A percentile compares a stretch with the other conserved stretches of the same genome.
Evolutionary conservation across 176 grass and related monocot genomes (phyloP).

Genomic region (Miscanthus lutarioriparius): DNA sequence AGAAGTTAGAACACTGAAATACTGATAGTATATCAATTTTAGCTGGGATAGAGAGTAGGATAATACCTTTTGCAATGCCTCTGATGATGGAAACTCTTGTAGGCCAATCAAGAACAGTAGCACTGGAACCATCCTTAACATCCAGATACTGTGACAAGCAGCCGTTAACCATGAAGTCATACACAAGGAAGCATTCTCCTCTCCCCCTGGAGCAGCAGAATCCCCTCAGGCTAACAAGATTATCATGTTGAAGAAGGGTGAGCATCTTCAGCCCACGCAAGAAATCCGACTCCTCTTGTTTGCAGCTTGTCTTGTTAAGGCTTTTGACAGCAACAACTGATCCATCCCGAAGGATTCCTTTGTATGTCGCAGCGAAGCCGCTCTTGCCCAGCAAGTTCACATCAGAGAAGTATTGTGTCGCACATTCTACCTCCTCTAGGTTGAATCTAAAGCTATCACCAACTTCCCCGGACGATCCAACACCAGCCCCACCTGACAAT

Average conservation of each 20-base stretch:
- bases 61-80: slow-evolving; percentile 83
- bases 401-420: slow-evolving; percentile 95
- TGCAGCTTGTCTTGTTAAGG: slow-evolving; percentile 94
- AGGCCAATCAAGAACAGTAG: slow-evolving; percentile 76
- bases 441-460: slow-evolving; percentile 86
- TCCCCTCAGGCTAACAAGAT: slow-evolving; percentile 74
- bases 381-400: slow-evolving; percentile 91
- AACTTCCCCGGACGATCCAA: slow-evolving; percentile 66
- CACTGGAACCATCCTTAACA: slow-evolving; percentile 39
- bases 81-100: slow-evolving; percentile 79
- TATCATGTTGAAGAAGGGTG: slow-evolving; percentile 72
- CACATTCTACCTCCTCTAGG: slow-evolving; percentile 92
- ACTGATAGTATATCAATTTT: background rate
- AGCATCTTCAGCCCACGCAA: slow-evolving; percentile 84
- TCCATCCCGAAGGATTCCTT: slow-evolving; percentile 81
- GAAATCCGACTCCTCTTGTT: slow-evolving; percentile 91
- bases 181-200: slow-evolving; percentile 89
- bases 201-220: slow-evolving; percentile 92
- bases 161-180: slow-evolving; percentile 79
- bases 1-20: background rate
- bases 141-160: slow-evolving; percentile 65
- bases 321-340: slow-evolving; percentile 74
- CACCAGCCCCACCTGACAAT: slow-evolving; percentile 46
- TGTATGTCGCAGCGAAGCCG: slow-evolving; percentile 72
- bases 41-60: background rate